phyloP scores from a whole-genome alignment of 1,284 basidiomycete genomes.

The Pseudomicrostroma phylloplanum region DNA sequence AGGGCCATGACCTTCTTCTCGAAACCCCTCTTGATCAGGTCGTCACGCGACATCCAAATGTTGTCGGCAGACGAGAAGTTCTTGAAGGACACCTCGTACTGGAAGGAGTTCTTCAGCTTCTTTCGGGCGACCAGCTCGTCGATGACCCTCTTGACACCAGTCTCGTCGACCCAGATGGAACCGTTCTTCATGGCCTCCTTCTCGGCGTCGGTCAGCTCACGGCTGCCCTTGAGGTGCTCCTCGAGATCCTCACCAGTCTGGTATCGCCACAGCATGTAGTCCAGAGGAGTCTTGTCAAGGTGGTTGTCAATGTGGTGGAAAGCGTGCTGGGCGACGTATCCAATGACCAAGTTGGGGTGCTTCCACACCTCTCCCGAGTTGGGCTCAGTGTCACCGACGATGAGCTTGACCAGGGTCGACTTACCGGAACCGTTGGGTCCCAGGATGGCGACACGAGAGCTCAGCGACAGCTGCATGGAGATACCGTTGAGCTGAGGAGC shows the following conservation, averaged over 20 bases:
- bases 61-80: constrained; percentile 50
- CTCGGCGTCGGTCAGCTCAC: constrained; percentile 42
- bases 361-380: constrained; percentile 49
- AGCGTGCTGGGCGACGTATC: constrained; percentile 51
- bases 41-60: constrained; percentile 46
- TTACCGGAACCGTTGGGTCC: constrained; percentile 51
- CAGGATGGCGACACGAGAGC: constrained; percentile 50
- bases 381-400: constrained; percentile 51
- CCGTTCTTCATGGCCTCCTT: constrained; percentile 47
- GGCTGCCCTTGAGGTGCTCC: constrained; percentile 48
- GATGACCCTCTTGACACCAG: constrained; percentile 48
- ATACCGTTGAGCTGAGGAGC: constrained; percentile 49
- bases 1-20: constrained; percentile 48
- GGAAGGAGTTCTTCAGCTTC: constrained; percentile 52
- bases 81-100: constrained; percentile 51
- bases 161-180: constrained; percentile 44
- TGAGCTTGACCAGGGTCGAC: constrained; percentile 50
- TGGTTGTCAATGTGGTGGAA: constrained; percentile 53
- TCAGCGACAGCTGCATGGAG: constrained; percentile 50
- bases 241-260: constrained; percentile 51
- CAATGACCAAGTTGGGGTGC: constrained; percentile 51
- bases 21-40: constrained; percentile 46
- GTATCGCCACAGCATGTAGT: constrained; percentile 52
- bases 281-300: constrained; percentile 50
- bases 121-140: constrained; percentile 49